Conservation (phyloP, 768 basidiomycete species). For the Pleurotus giganteus region DNA sequence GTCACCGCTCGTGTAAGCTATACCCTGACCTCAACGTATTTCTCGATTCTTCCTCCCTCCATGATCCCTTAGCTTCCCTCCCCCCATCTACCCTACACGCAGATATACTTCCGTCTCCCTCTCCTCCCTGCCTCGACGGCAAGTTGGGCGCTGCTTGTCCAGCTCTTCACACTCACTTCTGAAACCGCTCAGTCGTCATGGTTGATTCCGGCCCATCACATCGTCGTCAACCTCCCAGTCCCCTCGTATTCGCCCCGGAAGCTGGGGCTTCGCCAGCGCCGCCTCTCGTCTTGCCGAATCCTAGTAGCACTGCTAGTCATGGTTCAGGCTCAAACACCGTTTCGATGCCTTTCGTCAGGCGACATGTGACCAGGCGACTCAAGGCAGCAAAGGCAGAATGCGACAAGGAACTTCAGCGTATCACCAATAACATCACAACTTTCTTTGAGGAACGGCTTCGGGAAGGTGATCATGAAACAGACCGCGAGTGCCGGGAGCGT, state of each 20-base stretch:
- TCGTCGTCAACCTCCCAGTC: constrained; percentile 70
- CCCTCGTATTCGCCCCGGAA: constrained; percentile 76
- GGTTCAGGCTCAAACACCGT: constrained; percentile 70
- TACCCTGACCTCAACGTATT: constrained; percentile 6
- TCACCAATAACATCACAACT: constrained; percentile 89
- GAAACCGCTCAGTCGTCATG: constrained; percentile 33
- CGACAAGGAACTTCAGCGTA: constrained; percentile 93
- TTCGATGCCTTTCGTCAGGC: constrained; percentile 89
- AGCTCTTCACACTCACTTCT: constrained; percentile 9
- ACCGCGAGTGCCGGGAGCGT: constrained; percentile 59
- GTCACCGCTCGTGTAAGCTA: constrained; percentile 10
- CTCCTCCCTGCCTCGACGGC: constrained; percentile 11
- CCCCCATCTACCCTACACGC: constrained; percentile 19
- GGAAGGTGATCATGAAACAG: constrained; percentile 59
- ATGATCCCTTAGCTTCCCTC: constrained; percentile 25
- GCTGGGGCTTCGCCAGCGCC: constrained; percentile 53
- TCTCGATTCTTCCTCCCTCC: constrained; percentile 14
- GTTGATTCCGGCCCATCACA: constrained; percentile 44
- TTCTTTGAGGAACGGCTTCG: constrained; percentile 92
- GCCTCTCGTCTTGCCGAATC: constrained; percentile 39
- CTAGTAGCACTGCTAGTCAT: constrained; percentile 32
- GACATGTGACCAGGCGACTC: constrained; percentile 91
- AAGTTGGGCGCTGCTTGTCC: constrained; percentile 14
- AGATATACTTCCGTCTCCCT: constrained; percentile 18
- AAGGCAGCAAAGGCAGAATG: constrained; percentile 94